These are phyloP conservation scores for Aspergillus cejpii DNA, from an alignment of 2,329 filamentous ascomycete species.

Conservation along the genomic window DNA sequence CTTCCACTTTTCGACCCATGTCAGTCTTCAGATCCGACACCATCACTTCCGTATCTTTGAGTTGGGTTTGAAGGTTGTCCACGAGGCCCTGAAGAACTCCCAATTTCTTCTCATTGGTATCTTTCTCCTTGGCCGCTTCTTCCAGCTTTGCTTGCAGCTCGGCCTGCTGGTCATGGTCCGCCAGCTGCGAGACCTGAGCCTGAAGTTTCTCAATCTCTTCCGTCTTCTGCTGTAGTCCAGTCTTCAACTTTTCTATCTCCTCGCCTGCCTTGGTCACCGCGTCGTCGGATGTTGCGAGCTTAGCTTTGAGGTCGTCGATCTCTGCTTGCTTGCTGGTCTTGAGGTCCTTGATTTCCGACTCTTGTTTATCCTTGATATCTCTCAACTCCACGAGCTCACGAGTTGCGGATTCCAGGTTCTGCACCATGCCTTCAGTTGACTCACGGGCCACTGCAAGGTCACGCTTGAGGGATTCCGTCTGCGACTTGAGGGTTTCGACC, in stretches of 20 bases:
- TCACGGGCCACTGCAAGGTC: conserved; percentile 68
- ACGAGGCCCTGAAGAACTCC: conserved; percentile 52
- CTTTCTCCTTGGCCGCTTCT: conserved; percentile 32
- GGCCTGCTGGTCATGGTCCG: conserved; percentile 17
- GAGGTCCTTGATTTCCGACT: conserved; percentile 43
- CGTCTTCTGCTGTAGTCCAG: conserved; percentile 37
- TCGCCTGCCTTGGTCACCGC: conserved; percentile 25
- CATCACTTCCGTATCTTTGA: conserved; percentile 49
- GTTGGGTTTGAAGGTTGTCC: conserved; percentile 48
- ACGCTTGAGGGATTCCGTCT: conserved; percentile 61
- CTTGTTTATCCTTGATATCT: conserved; percentile 47
- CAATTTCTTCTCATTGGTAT: conserved; percentile 46
- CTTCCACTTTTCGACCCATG: conserved; percentile 34
- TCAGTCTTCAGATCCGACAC: conserved; percentile 43
- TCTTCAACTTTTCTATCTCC: conserved; percentile 31
- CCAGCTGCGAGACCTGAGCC: conserved; percentile 21
- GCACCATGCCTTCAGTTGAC: conserved; percentile 58
- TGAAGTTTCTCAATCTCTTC: conserved; percentile 36
- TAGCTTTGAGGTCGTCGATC: conserved; percentile 38
- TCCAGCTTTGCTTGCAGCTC: conserved; percentile 30
- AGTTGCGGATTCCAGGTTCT: conserved; percentile 61
- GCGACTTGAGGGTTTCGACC: conserved; percentile 61
- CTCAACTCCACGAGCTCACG: conserved; percentile 54
- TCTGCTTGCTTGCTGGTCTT: conserved; percentile 39
- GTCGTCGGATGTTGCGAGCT: conserved; percentile 29